phyloP scores from a whole-genome alignment of 495 filamentous ascomycete species.

The Penicillium manginii region DNA sequence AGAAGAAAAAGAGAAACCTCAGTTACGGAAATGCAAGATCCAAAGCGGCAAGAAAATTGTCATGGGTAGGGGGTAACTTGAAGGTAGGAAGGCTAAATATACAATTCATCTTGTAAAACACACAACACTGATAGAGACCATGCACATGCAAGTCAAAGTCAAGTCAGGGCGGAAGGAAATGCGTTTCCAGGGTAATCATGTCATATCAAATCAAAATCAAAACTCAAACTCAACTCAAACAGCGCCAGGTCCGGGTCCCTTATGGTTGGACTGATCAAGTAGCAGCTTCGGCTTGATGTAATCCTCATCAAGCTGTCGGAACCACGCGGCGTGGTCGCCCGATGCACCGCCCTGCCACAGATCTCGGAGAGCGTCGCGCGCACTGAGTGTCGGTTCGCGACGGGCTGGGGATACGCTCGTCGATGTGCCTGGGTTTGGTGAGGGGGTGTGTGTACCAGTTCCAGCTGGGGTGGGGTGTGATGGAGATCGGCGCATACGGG shows the following conservation, averaged over 20 bases:
- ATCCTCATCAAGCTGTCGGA: slow-evolving; percentile 91
- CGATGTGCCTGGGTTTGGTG: slow-evolving; percentile 17
- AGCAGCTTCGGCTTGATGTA: slow-evolving; percentile 94
- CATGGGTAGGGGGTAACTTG: not conserved
- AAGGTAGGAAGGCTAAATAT: slow-evolving; percentile 29
- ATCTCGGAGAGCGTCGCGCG: slow-evolving; percentile 71
- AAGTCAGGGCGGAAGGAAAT: slow-evolving; percentile 16
- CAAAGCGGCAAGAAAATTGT: not conserved
- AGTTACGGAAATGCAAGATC: slow-evolving; percentile 21
- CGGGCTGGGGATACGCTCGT: slow-evolving; percentile 36
- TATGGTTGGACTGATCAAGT: slow-evolving; percentile 69
- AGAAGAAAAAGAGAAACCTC: slow-evolving; percentile 3
- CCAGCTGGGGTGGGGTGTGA: slow-evolving; percentile 44
- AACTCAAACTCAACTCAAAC: slow-evolving; percentile 33
- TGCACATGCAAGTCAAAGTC: slow-evolving; percentile 15
- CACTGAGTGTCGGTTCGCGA: slow-evolving; percentile 42
- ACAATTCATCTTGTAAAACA: slow-evolving; percentile 22
- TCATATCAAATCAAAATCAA: slow-evolving; percentile 1
- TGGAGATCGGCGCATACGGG: slow-evolving; percentile 58
- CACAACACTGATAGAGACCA: slow-evolving; percentile 12
- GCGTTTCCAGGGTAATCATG: slow-evolving; percentile 12
- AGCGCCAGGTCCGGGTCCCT: slow-evolving; percentile 45
- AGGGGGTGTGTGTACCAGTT: slow-evolving; percentile 19
- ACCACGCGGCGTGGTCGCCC: slow-evolving; percentile 90
- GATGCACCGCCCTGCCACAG: slow-evolving; percentile 70